These are phyloP conservation scores for Lathyrus aphaca DNA, from an alignment of 306 rosid genomes.

Conservation along the genomic window DNA sequence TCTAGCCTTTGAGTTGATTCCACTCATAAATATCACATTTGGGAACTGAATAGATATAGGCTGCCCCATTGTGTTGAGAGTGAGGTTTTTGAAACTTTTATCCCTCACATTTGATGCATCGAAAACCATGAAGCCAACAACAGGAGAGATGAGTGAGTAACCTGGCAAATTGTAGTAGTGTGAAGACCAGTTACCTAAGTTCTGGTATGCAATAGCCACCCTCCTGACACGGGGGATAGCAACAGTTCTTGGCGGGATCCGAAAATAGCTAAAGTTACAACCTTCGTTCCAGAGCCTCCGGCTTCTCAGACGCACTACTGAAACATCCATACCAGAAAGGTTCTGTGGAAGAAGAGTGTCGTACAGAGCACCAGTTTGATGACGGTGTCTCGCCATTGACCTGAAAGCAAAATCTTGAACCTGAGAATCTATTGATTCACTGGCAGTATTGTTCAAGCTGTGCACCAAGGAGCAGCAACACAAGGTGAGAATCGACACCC, in stretches of 20 bases:
- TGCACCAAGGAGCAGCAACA: slow-evolving; percentile 48
- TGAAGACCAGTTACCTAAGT: slow-evolving; percentile 78
- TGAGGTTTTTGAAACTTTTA: slow-evolving; percentile 48
- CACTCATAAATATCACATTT: slow-evolving; percentile 32
- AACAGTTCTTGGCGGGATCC: slow-evolving; percentile 70
- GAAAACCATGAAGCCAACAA: slow-evolving; percentile 77
- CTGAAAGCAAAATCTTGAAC: slow-evolving; percentile 64
- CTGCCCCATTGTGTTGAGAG: slow-evolving; percentile 59
- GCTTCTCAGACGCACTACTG: slow-evolving; percentile 69
- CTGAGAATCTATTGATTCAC: slow-evolving; percentile 55
- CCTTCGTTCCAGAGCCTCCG: slow-evolving; percentile 72
- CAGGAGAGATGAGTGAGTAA: slow-evolving; percentile 65
- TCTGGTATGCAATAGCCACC: slow-evolving; percentile 68
- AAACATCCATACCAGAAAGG: slow-evolving; percentile 72
- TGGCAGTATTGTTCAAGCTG: slow-evolving; percentile 46
- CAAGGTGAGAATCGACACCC: slow-evolving; percentile 40
- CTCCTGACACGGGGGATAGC: slow-evolving; percentile 77
- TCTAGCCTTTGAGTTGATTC: slow-evolving; percentile 44
- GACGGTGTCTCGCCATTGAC: slow-evolving; percentile 50
- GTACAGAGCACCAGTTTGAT: slow-evolving; percentile 70
- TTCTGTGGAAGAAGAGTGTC: slow-evolving; percentile 61
- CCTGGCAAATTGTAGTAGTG: slow-evolving; percentile 59
- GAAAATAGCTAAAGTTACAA: slow-evolving; percentile 66
- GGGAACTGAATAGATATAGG: slow-evolving; percentile 64
- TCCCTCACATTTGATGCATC: slow-evolving; percentile 69